Base-by-base conservation (phyloP, 2,329 filamentous ascomycete genomes). In the Ophiostoma montium region DNA sequence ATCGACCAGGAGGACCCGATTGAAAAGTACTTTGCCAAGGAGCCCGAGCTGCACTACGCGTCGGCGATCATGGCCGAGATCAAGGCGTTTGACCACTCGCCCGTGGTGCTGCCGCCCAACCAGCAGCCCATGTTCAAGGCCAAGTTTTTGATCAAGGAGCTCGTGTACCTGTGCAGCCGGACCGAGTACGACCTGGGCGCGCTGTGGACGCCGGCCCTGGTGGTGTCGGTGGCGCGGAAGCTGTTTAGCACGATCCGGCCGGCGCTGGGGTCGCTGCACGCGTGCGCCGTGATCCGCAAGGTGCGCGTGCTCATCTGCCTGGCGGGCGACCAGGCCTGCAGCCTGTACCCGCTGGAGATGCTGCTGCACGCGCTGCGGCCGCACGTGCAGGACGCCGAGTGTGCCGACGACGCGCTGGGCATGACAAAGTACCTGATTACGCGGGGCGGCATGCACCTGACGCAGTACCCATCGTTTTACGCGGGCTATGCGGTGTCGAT, bases 301-400 rank as follows among this genome's bases (percentile, higher is more conserved):
- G 74, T 96, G 43, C 76, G 88, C 32, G 76, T 95, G 9, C 66
- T 96, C 15, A 74, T 96, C 23, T 84, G 80, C 52, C 68, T 96
- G 42, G 83, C 87, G 23, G 88, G 87, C 0, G 62, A 76, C 1
- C 72, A 80, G 46, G 85, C 84, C n/a, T 70, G 83, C 21, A 69
- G 78, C 36, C 84, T 83, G 0, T 96, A 96, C 60, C 85, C 87
- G 11, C 63, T 95, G 13, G 86, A 98, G 62, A 92, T 95, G 85
- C 71, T 94, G 0, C 71, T 98, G 2, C 85, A 88, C 58, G 82
- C 84, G 1, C 70, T 95, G 18, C 75, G 84, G 10, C 79, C 80
- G 0, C 94, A 88, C 56, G 69, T 96, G 6, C 82, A 82, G 1
- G 83, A 96, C 56, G 74, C 82, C 0, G 84, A 94, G 59, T 96